Evolutionary conservation across 2,329 filamentous ascomycete genomes (phyloP), one percentile per base, ranked within the genome.

Genomic region (Fusarium odoratissimum): DNA sequence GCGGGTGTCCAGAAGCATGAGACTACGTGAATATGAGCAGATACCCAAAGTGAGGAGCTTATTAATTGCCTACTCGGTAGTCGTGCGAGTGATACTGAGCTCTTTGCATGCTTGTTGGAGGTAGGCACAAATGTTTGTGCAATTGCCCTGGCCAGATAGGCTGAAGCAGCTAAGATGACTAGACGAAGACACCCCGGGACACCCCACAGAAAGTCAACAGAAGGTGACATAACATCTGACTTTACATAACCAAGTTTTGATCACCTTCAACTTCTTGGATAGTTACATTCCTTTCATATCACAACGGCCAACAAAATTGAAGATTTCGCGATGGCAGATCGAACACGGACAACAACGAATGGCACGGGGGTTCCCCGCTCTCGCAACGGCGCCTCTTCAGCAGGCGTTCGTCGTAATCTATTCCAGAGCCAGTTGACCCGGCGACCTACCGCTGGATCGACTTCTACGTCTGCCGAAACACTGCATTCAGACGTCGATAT

Each of bases 391-490:
- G 69, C 71, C 61, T 60, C 74, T 48, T 67, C 73, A 31, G 56
- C 73, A 30, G 71, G 75, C 57, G 76, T 79, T 60, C 79, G 78
- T 60, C 77, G 75, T 70, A 90, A 90, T 80, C 84, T 91, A 60
- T 90, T 91, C 80, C 89, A 90, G 77, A 85, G 84, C 80, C 86
- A 90, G 68, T 84, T 90, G 63, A 88, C 86, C 55, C 85, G 88
- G 38, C 86, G 88, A 31, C 87, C 88, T n/a, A 87, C 88, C 7
- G 83, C 83, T 21, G 76, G 79, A 41, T 81, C 80, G 25, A 80
- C 80, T 31, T 75, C 78, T 55, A 78, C 78, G 42, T 78, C 85
- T 17, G 82, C 81, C 55, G 86, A 88, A 70, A 86, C 84, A 42
- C 74, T 88, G 61, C 84, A 85, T 55, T 80, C 88, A n/a, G 86